Evolutionary conservation across 106 monocot species (phyloP).

Genomic region (Dioscorea dumetorum): DNA sequence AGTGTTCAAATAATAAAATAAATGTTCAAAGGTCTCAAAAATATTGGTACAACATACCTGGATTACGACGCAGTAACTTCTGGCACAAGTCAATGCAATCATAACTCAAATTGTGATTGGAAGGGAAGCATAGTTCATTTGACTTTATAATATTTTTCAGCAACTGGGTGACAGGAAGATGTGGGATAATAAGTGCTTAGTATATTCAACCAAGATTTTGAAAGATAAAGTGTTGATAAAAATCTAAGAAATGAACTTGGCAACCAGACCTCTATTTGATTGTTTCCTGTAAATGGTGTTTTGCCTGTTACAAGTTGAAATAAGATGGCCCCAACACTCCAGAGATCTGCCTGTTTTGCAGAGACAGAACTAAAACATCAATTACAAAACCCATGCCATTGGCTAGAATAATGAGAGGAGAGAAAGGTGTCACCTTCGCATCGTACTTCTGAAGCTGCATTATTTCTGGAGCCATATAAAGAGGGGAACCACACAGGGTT

Average conservation of each 20-base stretch:
- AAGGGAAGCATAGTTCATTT: slow-evolving; percentile 63
- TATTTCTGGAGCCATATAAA: slow-evolving; percentile 99
- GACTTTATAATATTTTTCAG: slow-evolving; percentile 80
- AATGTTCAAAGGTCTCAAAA: not conserved
- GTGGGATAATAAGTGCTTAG: not conserved
- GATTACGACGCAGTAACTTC: slow-evolving; percentile 76
- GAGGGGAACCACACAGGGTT: slow-evolving; percentile 94
- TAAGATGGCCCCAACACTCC: slow-evolving; percentile 78
- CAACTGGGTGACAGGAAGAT: slow-evolving; percentile 41
- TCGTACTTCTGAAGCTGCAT: slow-evolving; percentile 95
- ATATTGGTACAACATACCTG: slow-evolving; percentile 42
- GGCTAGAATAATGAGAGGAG: not conserved
- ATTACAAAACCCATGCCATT: not conserved
- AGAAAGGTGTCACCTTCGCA: slow-evolving; percentile 64
- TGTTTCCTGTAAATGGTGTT: slow-evolving; percentile 83
- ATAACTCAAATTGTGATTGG: slow-evolving; percentile 45
- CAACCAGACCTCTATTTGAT: slow-evolving; percentile 70
- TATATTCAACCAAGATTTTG: not conserved
- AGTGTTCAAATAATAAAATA: not conserved
- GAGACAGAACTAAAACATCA: not conserved
- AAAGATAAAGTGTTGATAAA: not conserved
- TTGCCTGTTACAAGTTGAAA: slow-evolving; percentile 75
- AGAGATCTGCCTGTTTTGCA: slow-evolving; percentile 77
- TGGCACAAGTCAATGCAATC: slow-evolving; percentile 89
- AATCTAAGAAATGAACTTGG: not conserved